A percentile compares a stretch with the other conserved stretches of the same genome.
Conservation (phyloP, 371 early-diverging fungal genomes). For the Modicella reniformis region DNA sequence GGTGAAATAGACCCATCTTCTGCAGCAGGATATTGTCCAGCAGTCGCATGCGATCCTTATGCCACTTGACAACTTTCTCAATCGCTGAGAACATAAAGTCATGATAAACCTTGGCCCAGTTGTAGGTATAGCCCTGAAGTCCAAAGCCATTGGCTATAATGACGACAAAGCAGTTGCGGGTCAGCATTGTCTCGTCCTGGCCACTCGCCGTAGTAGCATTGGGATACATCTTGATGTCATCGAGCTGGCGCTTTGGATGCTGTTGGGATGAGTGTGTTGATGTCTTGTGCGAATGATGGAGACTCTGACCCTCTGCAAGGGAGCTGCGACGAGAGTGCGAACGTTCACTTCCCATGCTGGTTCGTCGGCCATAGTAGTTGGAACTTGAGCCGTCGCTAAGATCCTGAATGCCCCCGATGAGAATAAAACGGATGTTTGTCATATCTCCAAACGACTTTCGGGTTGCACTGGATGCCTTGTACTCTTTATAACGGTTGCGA, state of each 20-base stretch:
- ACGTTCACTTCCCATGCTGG: conserved; percentile 58
- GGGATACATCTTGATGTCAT: conserved; percentile 56
- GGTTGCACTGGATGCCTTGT: conserved; percentile 47
- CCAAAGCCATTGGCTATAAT: conserved; percentile 63
- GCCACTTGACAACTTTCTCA: conserved; percentile 58
- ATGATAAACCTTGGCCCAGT: conserved; percentile 65
- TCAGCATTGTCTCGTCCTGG: conserved; percentile 43
- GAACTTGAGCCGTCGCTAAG: conserved; percentile 58
- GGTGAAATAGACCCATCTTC: conserved; percentile 77
- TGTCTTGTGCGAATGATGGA: conserved; percentile 53
- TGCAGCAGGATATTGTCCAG: conserved; percentile 72
- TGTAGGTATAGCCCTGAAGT: conserved; percentile 74
- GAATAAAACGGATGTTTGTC: conserved; percentile 57
- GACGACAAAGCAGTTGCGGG: conserved; percentile 68
- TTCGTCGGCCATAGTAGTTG: conserved; percentile 54
- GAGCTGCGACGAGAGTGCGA: conserved; percentile 59
- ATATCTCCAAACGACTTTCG: conserved; percentile 53
- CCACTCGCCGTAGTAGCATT: conserved; percentile 35
- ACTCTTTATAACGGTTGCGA: conserved; percentile 46
- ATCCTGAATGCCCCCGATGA: conserved; percentile 68
- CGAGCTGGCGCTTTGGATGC: conserved; percentile 47
- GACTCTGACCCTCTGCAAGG: conserved; percentile 53
- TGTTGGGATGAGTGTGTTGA: conserved; percentile 51
- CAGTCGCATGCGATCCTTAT: conserved; percentile 62
- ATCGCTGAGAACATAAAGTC: conserved; percentile 66